Evolutionary conservation across 176 grass and related monocot species (phyloP), one percentile per base, ranked within the genome.

Genomic region (Thalia dealbata): DNA sequence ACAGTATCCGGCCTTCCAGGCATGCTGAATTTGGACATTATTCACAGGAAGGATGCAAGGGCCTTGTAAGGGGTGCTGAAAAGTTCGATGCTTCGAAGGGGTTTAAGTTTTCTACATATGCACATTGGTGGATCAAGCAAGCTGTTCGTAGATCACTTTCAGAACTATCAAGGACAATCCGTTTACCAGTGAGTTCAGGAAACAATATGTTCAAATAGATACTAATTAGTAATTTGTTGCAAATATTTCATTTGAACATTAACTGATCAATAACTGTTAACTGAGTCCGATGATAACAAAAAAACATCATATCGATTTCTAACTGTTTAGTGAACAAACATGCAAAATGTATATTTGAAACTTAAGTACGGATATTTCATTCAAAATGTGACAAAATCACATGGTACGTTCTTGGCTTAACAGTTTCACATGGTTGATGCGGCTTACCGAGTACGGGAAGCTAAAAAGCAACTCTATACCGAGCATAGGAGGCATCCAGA

Each of bases 41-140:
- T 21, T 18, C 25, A 52, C 76, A 92, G 90, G 85, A 92, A 78
- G 87, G 87, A 29, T 90, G 91, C 55, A 81, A 79, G 45, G 95
- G 95, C 41, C 83, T 92, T 19, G 82, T 86, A 72, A 84, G 81
- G 64, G 90, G 82, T 16, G 87, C 82, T 16, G 90, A 97, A 79
- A 91, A 91, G 44, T 92, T 97, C 82, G 90, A 97, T 61, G 87
- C 76, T 52, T 84, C 83, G 0, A 97, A 91, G 81, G 95, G 95
- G 79, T 97, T 97, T 76, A 92, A 91, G 42, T 97, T 92, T 71
- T 97, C 95, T 12, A 97, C 95, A 10, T 97, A 97, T 81, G 86
- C 87, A 46, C 87, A 91, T 69, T 92, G 95, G 90, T 97, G 90
- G 90, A 97, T 92, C 66, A 97, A 86, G 63, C 95, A 97, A 86